Evolutionary conservation across 371 early-diverging fungal genomes (phyloP), one percentile per base, ranked within the genome.

Genomic region (Rhizomucor miehei): DNA sequence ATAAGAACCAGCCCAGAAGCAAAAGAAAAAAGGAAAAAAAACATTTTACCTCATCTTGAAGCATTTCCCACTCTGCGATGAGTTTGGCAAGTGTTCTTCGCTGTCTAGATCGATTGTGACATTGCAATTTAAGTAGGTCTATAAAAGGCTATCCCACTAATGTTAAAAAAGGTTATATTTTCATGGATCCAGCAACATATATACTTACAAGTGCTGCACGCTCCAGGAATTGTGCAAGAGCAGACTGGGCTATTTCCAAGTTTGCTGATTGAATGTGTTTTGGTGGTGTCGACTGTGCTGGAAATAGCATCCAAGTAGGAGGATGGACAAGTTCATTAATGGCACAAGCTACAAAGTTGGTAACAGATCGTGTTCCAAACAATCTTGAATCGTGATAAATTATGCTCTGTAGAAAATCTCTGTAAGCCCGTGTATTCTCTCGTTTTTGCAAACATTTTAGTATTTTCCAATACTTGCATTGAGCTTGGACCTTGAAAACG

Each of bases 91-190:
- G 60, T 36, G 86, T 77, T 17, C 92, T 66, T 25, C 87, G 70
- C 59, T 86, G 87, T 0, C 90, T 75, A 3, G 89, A 71, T 40
- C 84, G 77, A 51, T 91, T 91, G 62, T 85, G 88, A 10, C 88
- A 85, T 50, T 80, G 74, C 2, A 85, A 73, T 59, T 80, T 82
- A 47, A 87, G 69, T 13, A 73, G 76, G 54, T 82, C 82, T 4
- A 79, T 59, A 62, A 88, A 77, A 0, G 82, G 75, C 68, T 82
- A 51, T 17, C 59, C 8, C 3, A 29, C 5, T 8, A 29, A 29
- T 29, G 29, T 29, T 29, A 29, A 29, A 29, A 5, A 29, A n/a
- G n/a, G n/a, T n/a, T n/a, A n/a, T n/a, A n/a, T n/a, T n/a, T n/a
- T n/a, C n/a, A n/a, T n/a, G n/a, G n/a, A n/a, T n/a, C n/a, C n/a